These are phyloP conservation scores for Leishmania braziliensis DNA, from an alignment of 208 protist species.

Conservation along the genomic window DNA sequence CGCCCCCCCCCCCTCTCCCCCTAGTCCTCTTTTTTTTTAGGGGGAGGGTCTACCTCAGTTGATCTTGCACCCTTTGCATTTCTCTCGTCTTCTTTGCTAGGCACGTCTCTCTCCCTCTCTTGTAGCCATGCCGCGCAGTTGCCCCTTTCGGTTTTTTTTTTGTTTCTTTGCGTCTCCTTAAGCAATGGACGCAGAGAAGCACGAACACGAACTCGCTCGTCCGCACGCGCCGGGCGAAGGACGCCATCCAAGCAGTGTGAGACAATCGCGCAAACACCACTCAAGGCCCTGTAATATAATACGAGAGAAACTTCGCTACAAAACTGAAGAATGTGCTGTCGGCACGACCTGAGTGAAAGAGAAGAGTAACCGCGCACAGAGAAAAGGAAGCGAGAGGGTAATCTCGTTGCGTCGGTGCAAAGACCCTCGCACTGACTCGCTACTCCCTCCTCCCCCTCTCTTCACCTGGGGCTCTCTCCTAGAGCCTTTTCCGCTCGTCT, in stretches of 20 bases:
- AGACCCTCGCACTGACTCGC: not conserved
- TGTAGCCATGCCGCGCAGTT: not conserved
- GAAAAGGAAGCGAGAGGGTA: not conserved
- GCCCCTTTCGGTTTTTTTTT: not conserved
- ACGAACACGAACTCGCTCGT: not conserved
- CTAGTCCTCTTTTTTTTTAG: too few relatives aligned
- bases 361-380: not conserved
- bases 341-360: not conserved
- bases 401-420: not conserved
- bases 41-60: not conserved
- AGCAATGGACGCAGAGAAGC: not conserved
- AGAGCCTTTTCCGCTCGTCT: not conserved
- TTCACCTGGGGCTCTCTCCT: not conserved
- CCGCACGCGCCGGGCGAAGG: not conserved
- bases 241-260: not conserved
- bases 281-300: not conserved
- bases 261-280: not conserved
- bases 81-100: not conserved
- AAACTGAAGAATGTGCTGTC: not conserved
- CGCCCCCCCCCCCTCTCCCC: too few relatives aligned
- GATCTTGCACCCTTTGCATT: not conserved
- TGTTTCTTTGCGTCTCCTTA: not conserved
- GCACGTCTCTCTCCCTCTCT: not conserved
- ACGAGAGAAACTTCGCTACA: not conserved
- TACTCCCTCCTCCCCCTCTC: not conserved